A percentile compares a stretch with the other conserved stretches of the same genome.
phyloP scores from a whole-genome alignment of 805 yeast species.

The Metschnikowia chrysomelidarum region DNA sequence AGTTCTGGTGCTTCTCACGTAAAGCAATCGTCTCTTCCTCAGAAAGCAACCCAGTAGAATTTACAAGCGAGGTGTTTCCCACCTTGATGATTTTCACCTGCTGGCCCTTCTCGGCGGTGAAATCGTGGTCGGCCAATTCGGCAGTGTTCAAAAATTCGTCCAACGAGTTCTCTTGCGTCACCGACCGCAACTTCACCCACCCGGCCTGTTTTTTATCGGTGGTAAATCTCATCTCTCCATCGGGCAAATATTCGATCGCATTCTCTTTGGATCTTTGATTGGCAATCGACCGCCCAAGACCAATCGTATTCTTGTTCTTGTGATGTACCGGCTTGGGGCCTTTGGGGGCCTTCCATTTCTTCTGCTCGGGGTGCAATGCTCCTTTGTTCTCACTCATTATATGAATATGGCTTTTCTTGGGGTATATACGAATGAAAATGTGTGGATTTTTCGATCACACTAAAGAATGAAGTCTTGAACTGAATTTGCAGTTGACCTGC shows the following conservation, averaged over 20 bases:
- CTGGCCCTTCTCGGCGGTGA: constrained; percentile 83
- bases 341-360: constrained; percentile 84
- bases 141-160: constrained; percentile 96
- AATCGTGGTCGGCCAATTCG: constrained; percentile 92
- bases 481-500: no score
- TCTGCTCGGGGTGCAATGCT: constrained; percentile 45
- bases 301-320: constrained; percentile 79
- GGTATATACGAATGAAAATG: no score
- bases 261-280: constrained; percentile 71
- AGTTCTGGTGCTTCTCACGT: constrained; percentile 61
- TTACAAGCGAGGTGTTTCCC: constrained; percentile 47
- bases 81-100: constrained; percentile 82
- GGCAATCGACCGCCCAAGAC: constrained; percentile 80
- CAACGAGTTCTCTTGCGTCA: constrained; percentile 89
- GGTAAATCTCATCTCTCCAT: constrained; percentile 86
- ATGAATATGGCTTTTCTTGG: no score
- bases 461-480: no score
- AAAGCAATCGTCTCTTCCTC: constrained; percentile 63
- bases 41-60: constrained; percentile 50
- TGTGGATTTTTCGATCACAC: no score
- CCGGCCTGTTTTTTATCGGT: constrained; percentile 80
- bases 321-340: constrained; percentile 91
- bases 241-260: constrained; percentile 69
- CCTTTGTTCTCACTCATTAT: constrained; percentile 34
- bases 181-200: constrained; percentile 90